Percentiles rank a stretch among this genome's conserved stretches.
Conservation (phyloP, 2,329 filamentous ascomycete species). For the Neopestalotiopsis clavispora region DNA sequence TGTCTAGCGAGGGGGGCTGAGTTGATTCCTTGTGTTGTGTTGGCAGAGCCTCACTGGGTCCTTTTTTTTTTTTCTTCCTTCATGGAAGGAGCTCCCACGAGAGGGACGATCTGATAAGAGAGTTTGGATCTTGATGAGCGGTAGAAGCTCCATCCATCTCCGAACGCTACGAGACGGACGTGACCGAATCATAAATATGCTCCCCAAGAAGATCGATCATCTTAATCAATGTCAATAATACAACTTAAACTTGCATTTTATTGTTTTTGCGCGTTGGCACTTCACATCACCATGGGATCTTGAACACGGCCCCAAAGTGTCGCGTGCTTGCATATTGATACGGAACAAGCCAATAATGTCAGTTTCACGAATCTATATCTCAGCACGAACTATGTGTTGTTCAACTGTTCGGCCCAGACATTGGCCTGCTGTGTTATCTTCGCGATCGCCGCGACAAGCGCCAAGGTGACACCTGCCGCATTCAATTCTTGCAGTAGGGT, state of each 20-base stretch:
- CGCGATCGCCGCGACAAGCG: not conserved
- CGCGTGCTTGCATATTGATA: not conserved
- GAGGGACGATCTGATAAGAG: not conserved
- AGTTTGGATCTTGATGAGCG: not conserved
- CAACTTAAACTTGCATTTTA: not conserved
- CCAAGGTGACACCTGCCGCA: constrained; percentile 16
- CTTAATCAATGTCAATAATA: too few species aligned
- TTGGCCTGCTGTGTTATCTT: constrained; percentile 1
- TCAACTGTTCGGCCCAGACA: not conserved
- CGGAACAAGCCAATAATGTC: not conserved
- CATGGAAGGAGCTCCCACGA: not conserved
- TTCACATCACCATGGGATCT: too few species aligned
- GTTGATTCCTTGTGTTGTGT: not conserved
- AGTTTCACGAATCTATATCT: not conserved
- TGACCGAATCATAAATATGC: not conserved
- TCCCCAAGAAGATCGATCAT: too few species aligned
- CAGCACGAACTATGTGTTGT: not conserved
- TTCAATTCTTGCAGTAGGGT: not conserved
- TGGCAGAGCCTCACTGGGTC: not conserved
- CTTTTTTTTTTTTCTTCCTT: not conserved
- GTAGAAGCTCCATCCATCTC: not conserved
- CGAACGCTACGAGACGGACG: not conserved
- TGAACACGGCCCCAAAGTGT: not conserved
- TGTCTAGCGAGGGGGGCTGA: not conserved
- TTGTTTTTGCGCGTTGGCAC: not conserved